These are phyloP conservation scores for Musa balbisiana DNA, from an alignment of 202 grass and related monocot species.

Conservation along the genomic window DNA sequence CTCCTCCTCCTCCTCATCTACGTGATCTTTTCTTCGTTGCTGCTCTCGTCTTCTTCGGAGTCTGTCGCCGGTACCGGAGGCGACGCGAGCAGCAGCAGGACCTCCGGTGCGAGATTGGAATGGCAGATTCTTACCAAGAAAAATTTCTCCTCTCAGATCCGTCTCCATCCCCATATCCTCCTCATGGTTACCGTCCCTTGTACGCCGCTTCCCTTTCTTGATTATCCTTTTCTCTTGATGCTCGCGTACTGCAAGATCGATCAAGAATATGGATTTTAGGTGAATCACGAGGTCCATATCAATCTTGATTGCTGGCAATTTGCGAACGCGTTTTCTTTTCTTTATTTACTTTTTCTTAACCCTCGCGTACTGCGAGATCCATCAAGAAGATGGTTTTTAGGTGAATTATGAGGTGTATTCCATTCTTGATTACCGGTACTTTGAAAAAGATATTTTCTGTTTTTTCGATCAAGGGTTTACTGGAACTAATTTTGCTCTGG, in stretches of 20 bases:
- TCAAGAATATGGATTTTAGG: background rate
- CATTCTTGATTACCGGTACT: no score
- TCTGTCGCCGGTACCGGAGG: constrained; percentile 20
- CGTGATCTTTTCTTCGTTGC: background rate
- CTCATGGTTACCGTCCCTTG: constrained; percentile 73
- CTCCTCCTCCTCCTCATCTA: constrained; percentile 31
- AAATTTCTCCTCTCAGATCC: constrained; percentile 95
- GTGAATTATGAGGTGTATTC: no score
- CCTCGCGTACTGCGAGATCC: no score
- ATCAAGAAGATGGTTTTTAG: no score
- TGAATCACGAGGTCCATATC: background rate
- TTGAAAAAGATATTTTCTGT: no score
- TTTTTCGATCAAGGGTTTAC: no score
- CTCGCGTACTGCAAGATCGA: background rate
- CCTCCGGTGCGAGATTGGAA: constrained; percentile 6
- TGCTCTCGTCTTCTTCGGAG: constrained; percentile 16
- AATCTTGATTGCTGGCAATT: background rate
- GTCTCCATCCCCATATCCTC: constrained; percentile 53
- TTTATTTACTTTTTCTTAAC: no score
- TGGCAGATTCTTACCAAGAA: constrained; percentile 60
- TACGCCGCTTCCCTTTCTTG: constrained; percentile 31
- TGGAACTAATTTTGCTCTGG: no score
- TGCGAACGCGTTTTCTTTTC: no score
- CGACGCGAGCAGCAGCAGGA: constrained; percentile 4
- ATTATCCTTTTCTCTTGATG: background rate